Conservation (phyloP, 2,329 filamentous ascomycete species). For the Fonsecaea pedrosoi region DNA sequence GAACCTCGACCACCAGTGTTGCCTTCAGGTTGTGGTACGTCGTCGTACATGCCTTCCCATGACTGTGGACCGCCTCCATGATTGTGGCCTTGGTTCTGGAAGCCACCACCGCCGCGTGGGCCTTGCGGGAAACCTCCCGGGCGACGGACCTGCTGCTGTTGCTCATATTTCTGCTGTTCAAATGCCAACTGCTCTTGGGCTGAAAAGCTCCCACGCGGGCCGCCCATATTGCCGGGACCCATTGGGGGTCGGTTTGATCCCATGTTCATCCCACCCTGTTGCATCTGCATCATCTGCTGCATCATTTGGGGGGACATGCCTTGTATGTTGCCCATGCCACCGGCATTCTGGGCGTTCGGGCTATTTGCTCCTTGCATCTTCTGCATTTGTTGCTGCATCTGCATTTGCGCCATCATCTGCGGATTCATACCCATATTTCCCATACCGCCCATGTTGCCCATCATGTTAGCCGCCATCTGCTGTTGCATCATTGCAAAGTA, state of each 20-base stretch:
- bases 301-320: constrained; percentile 50
- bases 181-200: constrained; percentile 76
- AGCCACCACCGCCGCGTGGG: constrained; percentile 35
- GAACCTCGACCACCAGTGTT: constrained; percentile 55
- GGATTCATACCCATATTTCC: constrained; percentile 50
- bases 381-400: constrained; percentile 63
- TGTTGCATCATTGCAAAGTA: constrained; percentile 96
- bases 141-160: constrained; percentile 64
- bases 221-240: constrained; percentile 48
- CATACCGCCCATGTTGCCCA: constrained; percentile 69
- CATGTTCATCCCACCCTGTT: constrained; percentile 43
- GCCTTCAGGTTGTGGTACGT: constrained; percentile 80
- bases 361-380: constrained; percentile 49
- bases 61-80: constrained; percentile 72
- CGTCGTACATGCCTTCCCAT: constrained; percentile 99
- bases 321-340: constrained; percentile 35
- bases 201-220: constrained; percentile 63
- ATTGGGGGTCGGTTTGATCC: constrained; percentile 40
- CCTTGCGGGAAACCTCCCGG: constrained; percentile 45
- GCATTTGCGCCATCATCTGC: constrained; percentile 62
- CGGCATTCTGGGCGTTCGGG: constrained; percentile 40
- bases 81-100: constrained; percentile 43
- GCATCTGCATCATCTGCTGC: constrained; percentile 64
- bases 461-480: constrained; percentile 72
- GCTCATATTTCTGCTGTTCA: constrained; percentile 79